phyloP scores from a whole-genome alignment of 345 rosid genomes.

The Hibiscus tridactylites region DNA sequence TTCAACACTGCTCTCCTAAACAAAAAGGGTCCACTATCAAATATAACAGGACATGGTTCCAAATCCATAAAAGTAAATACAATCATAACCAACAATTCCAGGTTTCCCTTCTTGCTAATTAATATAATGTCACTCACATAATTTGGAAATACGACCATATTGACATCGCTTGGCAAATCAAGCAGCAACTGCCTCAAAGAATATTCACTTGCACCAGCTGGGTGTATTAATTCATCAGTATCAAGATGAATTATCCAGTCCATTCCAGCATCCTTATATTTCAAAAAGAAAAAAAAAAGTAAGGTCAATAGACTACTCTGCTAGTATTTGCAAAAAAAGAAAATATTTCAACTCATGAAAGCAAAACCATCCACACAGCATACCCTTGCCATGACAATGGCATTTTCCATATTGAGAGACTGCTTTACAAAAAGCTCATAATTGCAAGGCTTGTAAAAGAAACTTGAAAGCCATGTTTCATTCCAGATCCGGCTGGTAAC shows the following conservation, averaged over 20 bases:
- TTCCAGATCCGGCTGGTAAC: conserved; percentile 84
- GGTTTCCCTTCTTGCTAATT: conserved; percentile 4
- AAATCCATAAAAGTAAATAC: background rate
- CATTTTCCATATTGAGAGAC: conserved; percentile 99
- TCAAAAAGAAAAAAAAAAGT: conserved; percentile 7
- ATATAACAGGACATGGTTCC: background rate
- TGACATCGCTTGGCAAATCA: conserved; percentile 78
- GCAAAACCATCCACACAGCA: conserved; percentile 13
- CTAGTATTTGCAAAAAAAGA: conserved; percentile 9
- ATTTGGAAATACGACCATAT: conserved; percentile 91
- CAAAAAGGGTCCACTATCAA: conserved; percentile 8
- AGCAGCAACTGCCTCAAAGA: conserved; percentile 74
- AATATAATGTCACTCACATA: conserved; percentile 55
- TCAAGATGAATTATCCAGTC: conserved; percentile 97
- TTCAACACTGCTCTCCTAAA: conserved; percentile 87
- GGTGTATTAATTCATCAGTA: conserved; percentile 86
- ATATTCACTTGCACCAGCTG: conserved; percentile 87
- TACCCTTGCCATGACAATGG: conserved; percentile 99
- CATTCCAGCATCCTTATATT: conserved; percentile 62
- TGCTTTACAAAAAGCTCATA: conserved; percentile 96
- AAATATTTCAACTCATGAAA: conserved; percentile 3
- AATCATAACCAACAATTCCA: background rate
- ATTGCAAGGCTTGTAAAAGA: conserved; percentile 96
- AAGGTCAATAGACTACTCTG: background rate
- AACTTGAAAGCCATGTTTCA: conserved; percentile 91